phyloP scores from a whole-genome alignment of 2,329 filamentous ascomycete species.

The Colletotrichum agaves region DNA sequence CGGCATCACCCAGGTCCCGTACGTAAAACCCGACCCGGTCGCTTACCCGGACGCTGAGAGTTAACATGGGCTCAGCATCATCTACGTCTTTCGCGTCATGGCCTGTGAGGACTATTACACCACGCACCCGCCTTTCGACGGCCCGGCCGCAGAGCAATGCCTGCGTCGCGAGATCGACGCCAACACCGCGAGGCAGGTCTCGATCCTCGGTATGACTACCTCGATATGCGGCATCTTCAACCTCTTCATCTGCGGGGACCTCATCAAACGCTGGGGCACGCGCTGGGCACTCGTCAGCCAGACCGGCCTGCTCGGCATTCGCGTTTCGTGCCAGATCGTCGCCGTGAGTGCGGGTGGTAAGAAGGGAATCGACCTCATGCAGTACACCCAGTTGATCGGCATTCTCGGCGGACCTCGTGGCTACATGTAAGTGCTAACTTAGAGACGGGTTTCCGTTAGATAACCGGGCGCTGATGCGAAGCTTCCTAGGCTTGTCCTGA shows the following conservation, averaged over 20 bases:
- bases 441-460: background rate
- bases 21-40: slow-evolving; percentile 40
- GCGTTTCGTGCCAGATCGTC: slow-evolving; percentile 71
- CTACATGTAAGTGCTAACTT: slow-evolving; percentile 66
- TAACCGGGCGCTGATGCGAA: background rate
- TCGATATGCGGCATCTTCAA: slow-evolving; percentile 76
- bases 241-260: slow-evolving; percentile 74
- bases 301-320: slow-evolving; percentile 71
- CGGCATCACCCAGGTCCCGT: slow-evolving; percentile 62
- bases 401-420: slow-evolving; percentile 75
- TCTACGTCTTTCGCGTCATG: slow-evolving; percentile 78
- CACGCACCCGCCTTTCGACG: slow-evolving; percentile 61
- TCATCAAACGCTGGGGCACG: slow-evolving; percentile 73
- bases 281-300: slow-evolving; percentile 71
- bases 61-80: slow-evolving; percentile 46
- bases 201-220: slow-evolving; percentile 74
- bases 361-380: slow-evolving; percentile 74
- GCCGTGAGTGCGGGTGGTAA: slow-evolving; percentile 71
- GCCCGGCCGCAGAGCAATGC: slow-evolving; percentile 63
- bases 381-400: slow-evolving; percentile 74
- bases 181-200: slow-evolving; percentile 70
- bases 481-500: slow-evolving; percentile 65
- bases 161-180: slow-evolving; percentile 71
- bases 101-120: slow-evolving; percentile 77
- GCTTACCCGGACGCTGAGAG: background rate